These are phyloP conservation scores for Decorospora gaudefroyi DNA, from an alignment of 2,329 filamentous ascomycete species.

Conservation along the genomic window DNA sequence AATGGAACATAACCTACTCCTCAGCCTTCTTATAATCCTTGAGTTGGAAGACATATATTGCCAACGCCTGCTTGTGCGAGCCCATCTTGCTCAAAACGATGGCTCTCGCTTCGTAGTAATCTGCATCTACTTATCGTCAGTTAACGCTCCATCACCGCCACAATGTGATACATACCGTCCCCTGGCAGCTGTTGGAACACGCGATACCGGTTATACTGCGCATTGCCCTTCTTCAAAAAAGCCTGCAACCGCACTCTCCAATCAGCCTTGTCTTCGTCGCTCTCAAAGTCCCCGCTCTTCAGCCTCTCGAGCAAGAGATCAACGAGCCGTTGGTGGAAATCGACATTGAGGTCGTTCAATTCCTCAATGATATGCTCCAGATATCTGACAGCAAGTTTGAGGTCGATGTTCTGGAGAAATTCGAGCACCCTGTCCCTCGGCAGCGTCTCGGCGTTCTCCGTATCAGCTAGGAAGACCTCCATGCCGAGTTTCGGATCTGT, in stretches of 20 bases:
- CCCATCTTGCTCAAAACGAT: constrained; percentile 94
- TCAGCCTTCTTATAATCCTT: constrained; percentile 86
- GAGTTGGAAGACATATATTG: constrained; percentile 96
- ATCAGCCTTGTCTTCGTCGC: constrained; percentile 46
- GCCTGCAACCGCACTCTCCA: constrained; percentile 69
- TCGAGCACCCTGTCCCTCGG: constrained; percentile 74
- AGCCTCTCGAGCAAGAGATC: constrained; percentile 68
- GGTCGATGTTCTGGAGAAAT: constrained; percentile 73
- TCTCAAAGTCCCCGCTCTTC: constrained; percentile 43
- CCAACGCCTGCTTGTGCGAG: constrained; percentile 91
- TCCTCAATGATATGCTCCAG: constrained; percentile 90
- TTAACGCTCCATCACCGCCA: not conserved
- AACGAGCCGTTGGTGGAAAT: constrained; percentile 84
- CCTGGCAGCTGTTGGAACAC: constrained; percentile 78
- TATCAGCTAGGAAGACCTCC: constrained; percentile 91
- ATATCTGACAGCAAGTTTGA: constrained; percentile 75
- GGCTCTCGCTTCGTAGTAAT: constrained; percentile 87
- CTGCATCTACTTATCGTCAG: constrained; percentile 62
- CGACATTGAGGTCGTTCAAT: constrained; percentile 78
- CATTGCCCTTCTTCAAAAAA: constrained; percentile 72
- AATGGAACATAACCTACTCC: constrained; percentile 61
- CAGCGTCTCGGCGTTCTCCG: constrained; percentile 89
- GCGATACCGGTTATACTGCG: constrained; percentile 77
- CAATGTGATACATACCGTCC: constrained; percentile 64
- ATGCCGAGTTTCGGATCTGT: constrained; percentile 76